A percentile compares a stretch with the other conserved stretches of the same genome.
Evolutionary conservation across 805 yeast genomes (phyloP).

Genomic region (Torulaspora microellipsoides): DNA sequence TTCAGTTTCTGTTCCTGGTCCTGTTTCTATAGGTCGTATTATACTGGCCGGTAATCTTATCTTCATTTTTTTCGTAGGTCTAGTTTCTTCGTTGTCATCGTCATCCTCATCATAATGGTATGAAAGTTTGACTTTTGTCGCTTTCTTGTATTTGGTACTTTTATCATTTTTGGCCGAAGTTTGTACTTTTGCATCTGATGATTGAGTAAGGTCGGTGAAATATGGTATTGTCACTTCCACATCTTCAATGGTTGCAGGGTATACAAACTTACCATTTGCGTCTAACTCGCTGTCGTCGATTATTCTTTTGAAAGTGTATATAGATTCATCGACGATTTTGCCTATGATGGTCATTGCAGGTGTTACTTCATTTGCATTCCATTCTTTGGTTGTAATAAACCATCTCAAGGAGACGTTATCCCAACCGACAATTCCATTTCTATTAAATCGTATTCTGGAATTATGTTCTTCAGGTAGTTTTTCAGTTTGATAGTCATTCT

Average conservation of each 20-base stretch:
- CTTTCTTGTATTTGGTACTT: constrained; percentile 20
- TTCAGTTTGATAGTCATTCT: constrained; percentile 20
- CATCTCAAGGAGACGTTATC: constrained; percentile 35
- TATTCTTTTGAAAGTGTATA: constrained; percentile 49
- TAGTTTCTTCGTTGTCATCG: constrained; percentile 32
- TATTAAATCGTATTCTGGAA: constrained; percentile 45
- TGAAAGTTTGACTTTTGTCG: constrained; percentile 33
- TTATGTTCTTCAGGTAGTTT: constrained; percentile 42
- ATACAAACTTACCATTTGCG: constrained; percentile 38
- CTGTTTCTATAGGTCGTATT: neutral
- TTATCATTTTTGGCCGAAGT: constrained; percentile 1
- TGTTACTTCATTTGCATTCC: constrained; percentile 38
- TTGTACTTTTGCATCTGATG: neutral
- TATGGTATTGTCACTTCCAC: constrained; percentile 44
- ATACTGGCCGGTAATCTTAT: constrained; percentile 12
- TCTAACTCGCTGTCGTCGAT: constrained; percentile 34
- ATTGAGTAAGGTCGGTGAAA: constrained; percentile 41
- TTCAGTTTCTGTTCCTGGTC: neutral
- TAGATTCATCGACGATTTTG: constrained; percentile 50
- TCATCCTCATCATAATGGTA: constrained; percentile 41
- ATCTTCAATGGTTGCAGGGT: constrained; percentile 44
- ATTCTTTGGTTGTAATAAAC: constrained; percentile 46
- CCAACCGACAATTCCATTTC: constrained; percentile 54
- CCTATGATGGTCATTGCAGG: constrained; percentile 46
- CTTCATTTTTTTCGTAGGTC: constrained; percentile 14